Evolutionary conservation across 2,329 filamentous ascomycete species (phyloP).

Genomic region (Fusarium vanettenii): DNA sequence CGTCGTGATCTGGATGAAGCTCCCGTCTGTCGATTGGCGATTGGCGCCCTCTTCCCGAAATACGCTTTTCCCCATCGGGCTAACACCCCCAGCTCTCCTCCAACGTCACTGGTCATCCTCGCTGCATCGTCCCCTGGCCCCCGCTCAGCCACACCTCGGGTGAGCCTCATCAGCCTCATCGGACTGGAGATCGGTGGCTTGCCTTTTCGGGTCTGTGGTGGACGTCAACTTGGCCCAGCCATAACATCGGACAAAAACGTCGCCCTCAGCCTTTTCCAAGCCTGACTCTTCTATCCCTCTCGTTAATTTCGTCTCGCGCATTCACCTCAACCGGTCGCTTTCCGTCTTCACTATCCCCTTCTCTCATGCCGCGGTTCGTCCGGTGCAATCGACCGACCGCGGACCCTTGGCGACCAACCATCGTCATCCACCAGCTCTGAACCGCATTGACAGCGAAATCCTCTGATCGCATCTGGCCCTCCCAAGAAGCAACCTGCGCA

Average conservation of each 20-base stretch:
- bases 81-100: background rate
- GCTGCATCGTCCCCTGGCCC: background rate
- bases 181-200: conserved; percentile 34
- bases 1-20: conserved; percentile 10
- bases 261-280: background rate
- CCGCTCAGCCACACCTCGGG: conserved; percentile 39
- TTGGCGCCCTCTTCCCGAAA: conserved; percentile 15
- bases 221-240: conserved; percentile 29
- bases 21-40: conserved; percentile 18
- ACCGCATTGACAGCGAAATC: conserved; percentile 36
- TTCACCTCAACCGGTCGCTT: background rate
- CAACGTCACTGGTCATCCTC: conserved; percentile 17
- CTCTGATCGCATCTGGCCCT: background rate
- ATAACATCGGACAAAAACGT: conserved; percentile 21
- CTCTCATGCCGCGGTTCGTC: conserved; percentile 41
- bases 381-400: conserved; percentile 41
- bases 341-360: background rate
- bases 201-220: conserved; percentile 13
- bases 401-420: conserved; percentile 40
- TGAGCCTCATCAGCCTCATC: conserved; percentile 43
- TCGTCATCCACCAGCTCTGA: conserved; percentile 32
- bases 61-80: conserved; percentile 18
- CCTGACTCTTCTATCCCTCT: background rate
- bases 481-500: conserved; percentile 14
- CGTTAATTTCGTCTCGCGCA: background rate